A percentile compares a stretch with the other conserved stretches of the same genome.
Conservation (phyloP, 768 basidiomycete genomes). For the Leccinum obscurum region DNA sequence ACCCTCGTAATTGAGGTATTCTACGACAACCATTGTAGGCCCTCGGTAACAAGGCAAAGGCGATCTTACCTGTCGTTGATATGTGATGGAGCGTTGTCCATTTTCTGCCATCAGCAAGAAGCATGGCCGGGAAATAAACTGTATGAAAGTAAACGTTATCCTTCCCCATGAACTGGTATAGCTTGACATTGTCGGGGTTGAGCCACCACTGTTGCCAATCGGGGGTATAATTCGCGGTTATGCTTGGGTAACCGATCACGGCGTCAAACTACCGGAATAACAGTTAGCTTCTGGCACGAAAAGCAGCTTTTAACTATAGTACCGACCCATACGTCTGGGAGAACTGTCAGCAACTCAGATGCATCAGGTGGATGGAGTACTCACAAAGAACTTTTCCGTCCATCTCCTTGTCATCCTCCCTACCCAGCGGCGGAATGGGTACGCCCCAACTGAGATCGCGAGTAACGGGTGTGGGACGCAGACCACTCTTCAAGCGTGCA, state of each 20-base stretch:
- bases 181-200: slow-evolving; percentile 80
- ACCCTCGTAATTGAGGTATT: slow-evolving; percentile 97
- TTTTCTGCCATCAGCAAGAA: slow-evolving; percentile 82
- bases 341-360: slow-evolving; percentile 7
- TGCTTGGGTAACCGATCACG: slow-evolving; percentile 94
- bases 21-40: slow-evolving; percentile 41
- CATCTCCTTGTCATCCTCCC: slow-evolving; percentile 82
- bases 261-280: slow-evolving; percentile 79
- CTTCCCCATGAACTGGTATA: slow-evolving; percentile 99
- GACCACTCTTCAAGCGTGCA: slow-evolving; percentile 79
- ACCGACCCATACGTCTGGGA: slow-evolving; percentile 89
- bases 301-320: neutral
- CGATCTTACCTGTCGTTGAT: slow-evolving; percentile 81
- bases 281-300: slow-evolving; percentile 1
- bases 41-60: neutral
- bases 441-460: slow-evolving; percentile 97
- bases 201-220: slow-evolving; percentile 99
- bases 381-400: slow-evolving; percentile 91
- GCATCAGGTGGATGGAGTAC: slow-evolving; percentile 33
- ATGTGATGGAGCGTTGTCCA: slow-evolving; percentile 96
- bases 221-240: slow-evolving; percentile 91
- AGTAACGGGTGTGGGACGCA: slow-evolving; percentile 89
- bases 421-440: slow-evolving; percentile 74
- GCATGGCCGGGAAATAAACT: slow-evolving; percentile 88
- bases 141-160: slow-evolving; percentile 99